These are phyloP conservation scores for Rhizopogon vesiculosus DNA, from an alignment of 768 basidiomycete species.

Conservation along the genomic window DNA sequence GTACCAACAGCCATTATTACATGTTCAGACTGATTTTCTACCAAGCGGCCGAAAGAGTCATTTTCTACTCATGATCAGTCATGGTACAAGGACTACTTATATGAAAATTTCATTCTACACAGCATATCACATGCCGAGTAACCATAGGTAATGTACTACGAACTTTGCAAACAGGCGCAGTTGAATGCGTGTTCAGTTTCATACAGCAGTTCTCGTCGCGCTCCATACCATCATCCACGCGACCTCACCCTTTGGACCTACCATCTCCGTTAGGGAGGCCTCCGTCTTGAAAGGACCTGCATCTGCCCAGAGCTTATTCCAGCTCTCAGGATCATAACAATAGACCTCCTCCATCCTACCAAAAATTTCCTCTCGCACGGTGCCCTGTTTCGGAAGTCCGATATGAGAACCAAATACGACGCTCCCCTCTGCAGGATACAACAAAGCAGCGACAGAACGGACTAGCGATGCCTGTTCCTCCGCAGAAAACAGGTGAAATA, in stretches of 20 bases:
- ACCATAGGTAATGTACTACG: no score
- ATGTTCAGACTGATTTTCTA: neutral
- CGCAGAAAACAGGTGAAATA: conserved; percentile 34
- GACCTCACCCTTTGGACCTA: neutral
- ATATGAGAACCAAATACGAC: conserved; percentile 27
- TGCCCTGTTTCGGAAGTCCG: conserved; percentile 9
- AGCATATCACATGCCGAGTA: no score
- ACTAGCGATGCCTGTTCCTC: neutral
- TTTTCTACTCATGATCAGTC: no score
- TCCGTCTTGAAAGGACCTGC: conserved; percentile 20
- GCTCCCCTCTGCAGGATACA: conserved; percentile 22
- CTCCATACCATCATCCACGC: conserved; percentile 14
- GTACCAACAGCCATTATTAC: neutral
- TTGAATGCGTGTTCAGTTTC: neutral
- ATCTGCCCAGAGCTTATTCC: conserved; percentile 22
- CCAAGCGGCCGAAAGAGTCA: neutral
- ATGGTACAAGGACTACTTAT: no score
- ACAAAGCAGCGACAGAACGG: conserved; percentile 31
- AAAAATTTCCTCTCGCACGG: neutral
- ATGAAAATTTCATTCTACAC: no score
- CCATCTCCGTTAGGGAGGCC: conserved; percentile 13
- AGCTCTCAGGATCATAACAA: conserved; percentile 22
- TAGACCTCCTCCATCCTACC: conserved; percentile 11
- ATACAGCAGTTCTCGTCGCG: conserved; percentile 8
- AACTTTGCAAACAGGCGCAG: neutral